These are phyloP conservation scores for Diaporthe longicolla DNA, from an alignment of 2,329 filamentous ascomycete genomes.

Conservation along the genomic window DNA sequence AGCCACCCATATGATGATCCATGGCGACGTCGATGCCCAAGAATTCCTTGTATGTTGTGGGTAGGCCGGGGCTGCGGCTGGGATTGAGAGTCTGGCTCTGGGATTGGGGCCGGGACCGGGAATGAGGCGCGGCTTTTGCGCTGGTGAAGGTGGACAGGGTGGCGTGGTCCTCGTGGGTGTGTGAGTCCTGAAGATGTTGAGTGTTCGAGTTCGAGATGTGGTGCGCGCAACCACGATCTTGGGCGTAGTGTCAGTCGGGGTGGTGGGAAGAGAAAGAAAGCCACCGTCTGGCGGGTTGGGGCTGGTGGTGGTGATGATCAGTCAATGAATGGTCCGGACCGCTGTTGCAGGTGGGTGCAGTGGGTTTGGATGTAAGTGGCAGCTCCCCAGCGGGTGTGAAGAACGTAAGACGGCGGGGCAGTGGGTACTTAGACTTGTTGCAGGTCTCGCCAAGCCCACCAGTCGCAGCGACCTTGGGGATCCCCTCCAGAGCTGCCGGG, in stretches of 20 bases:
- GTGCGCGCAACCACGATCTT: not conserved
- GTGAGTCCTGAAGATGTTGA: not conserved
- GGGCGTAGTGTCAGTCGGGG: not conserved
- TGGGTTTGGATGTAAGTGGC: slow-evolving; percentile 18
- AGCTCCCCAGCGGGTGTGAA: slow-evolving; percentile 13
- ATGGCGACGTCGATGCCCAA: slow-evolving; percentile 50
- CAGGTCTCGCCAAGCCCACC: slow-evolving; percentile 28
- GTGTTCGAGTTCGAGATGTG: not conserved
- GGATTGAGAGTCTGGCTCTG: too few species aligned
- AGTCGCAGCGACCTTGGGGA: slow-evolving; percentile 34
- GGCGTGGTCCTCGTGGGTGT: not conserved
- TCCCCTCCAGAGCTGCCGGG: slow-evolving; percentile 25
- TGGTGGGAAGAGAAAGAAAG: slow-evolving; percentile 28
- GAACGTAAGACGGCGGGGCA: slow-evolving; percentile 31
- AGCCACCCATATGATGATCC: slow-evolving; percentile 68
- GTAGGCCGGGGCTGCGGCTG: not conserved
- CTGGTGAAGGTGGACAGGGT: not conserved
- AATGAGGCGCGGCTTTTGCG: not conserved
- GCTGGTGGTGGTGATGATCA: slow-evolving; percentile 29
- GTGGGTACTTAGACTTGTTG: slow-evolving; percentile 33
- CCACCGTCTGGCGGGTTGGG: slow-evolving; percentile 6
- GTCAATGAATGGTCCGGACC: slow-evolving; percentile 33
- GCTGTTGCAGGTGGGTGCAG: slow-evolving; percentile 27
- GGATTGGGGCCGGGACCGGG: not conserved
- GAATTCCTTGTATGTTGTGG: not conserved